Conservation (phyloP, 73 alveolate genomes). For the Uronychia setigera region DNA sequence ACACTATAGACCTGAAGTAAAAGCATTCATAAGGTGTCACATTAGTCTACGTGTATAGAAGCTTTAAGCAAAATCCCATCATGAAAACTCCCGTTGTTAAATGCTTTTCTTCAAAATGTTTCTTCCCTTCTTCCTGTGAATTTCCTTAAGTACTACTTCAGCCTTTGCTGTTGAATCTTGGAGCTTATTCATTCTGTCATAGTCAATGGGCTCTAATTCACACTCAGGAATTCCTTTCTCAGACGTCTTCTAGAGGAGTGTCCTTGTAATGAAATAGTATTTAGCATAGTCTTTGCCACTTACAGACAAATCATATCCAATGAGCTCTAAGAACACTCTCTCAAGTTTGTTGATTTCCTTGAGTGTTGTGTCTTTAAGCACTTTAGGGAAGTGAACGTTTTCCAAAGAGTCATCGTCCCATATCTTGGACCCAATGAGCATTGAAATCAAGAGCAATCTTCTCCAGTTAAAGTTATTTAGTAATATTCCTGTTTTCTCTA, state of each 20-base stretch:
- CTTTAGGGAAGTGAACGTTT: constrained; percentile 98
- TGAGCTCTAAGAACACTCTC: constrained; percentile 91
- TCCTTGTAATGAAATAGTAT: constrained; percentile 93
- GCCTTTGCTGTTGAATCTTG: constrained; percentile 63
- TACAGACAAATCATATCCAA: constrained; percentile 89
- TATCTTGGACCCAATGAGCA: constrained; percentile 95
- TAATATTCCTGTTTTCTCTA: constrained; percentile 91
- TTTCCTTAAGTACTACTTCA: constrained; percentile 71
- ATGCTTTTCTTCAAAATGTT: neutral
- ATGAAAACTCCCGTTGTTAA: neutral
- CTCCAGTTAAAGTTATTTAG: constrained; percentile 97
- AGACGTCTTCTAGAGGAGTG: constrained; percentile 75
- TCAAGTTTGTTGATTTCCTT: constrained; percentile 96
- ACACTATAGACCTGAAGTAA: neutral
- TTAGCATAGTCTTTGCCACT: constrained; percentile 97
- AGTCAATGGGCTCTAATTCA: constrained; percentile 18
- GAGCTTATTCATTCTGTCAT: constrained; percentile 65
- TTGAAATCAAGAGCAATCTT: constrained; percentile 90
- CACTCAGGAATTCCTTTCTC: neutral
- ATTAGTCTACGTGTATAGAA: neutral
- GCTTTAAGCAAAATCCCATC: neutral
- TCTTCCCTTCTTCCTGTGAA: constrained; percentile 34
- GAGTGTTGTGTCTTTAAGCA: constrained; percentile 89
- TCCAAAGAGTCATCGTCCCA: constrained; percentile 99
- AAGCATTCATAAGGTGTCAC: neutral